phyloP scores from a whole-genome alignment of 352 stramenopile genomes.

The Phytophthora colocasiae region DNA sequence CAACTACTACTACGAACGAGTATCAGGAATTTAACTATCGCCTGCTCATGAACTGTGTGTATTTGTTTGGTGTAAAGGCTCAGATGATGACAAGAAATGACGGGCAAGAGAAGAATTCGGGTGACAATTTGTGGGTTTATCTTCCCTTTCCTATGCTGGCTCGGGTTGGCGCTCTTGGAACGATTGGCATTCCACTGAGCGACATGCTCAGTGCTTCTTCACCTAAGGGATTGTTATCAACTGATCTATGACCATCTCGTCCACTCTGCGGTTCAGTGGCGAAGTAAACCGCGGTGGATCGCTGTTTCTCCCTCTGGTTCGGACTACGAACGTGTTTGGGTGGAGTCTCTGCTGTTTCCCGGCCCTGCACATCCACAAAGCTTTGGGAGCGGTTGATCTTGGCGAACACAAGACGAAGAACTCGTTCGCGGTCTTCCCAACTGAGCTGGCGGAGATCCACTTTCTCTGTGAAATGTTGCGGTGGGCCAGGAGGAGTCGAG shows the following conservation, averaged over 20 bases:
- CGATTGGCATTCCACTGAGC: slow-evolving; percentile 57
- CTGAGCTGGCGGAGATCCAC: slow-evolving; percentile 90
- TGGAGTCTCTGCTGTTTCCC: slow-evolving; percentile 23
- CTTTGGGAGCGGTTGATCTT: slow-evolving; percentile 92
- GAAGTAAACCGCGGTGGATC: slow-evolving; percentile 54
- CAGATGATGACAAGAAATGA: slow-evolving; percentile 2
- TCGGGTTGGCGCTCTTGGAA: slow-evolving; percentile 31
- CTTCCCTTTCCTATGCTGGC: slow-evolving; percentile 22
- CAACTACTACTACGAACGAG: slow-evolving; percentile 45
- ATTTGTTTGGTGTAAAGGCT: slow-evolving; percentile 1
- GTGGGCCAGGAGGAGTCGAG: slow-evolving; percentile 5
- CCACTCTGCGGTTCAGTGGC: slow-evolving; percentile 49
- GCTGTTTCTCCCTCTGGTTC: slow-evolving; percentile 31
- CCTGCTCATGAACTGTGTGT: slow-evolving; percentile 12
- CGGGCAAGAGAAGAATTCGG: background rate
- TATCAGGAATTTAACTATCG: slow-evolving; percentile 31
- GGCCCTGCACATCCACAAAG: slow-evolving; percentile 39
- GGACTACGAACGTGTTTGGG: slow-evolving; percentile 16
- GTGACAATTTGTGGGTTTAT: slow-evolving; percentile 10
- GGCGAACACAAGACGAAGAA: slow-evolving; percentile 93
- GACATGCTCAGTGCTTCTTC: slow-evolving; percentile 60
- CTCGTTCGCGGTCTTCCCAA: slow-evolving; percentile 92
- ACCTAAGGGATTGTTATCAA: slow-evolving; percentile 5
- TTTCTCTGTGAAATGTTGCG: slow-evolving; percentile 64
- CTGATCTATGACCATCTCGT: slow-evolving; percentile 16